Evolutionary conservation across 495 filamentous ascomycete genomes (phyloP).

Genomic region (Hypoxylon intermedium): DNA sequence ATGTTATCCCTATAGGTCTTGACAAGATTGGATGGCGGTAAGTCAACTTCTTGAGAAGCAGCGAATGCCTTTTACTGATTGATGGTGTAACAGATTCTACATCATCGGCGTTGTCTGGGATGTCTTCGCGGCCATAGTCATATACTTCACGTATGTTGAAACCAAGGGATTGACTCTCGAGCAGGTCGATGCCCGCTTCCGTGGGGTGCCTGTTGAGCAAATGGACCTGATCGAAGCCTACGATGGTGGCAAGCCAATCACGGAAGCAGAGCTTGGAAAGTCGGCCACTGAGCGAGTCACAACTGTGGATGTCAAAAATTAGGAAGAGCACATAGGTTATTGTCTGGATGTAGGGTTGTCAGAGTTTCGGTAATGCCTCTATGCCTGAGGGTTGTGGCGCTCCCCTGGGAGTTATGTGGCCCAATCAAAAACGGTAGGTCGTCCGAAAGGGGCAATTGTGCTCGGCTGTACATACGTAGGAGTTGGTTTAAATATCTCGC

Average conservation of each 20-base stretch:
- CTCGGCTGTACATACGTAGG: no score
- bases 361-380: no score
- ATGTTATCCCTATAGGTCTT: slow-evolving; percentile 35
- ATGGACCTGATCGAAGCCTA: slow-evolving; percentile 4
- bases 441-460: no score
- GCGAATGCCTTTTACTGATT: neutral
- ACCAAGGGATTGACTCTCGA: slow-evolving; percentile 36
- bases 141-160: slow-evolving; percentile 40
- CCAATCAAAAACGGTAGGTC: no score
- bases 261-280: neutral
- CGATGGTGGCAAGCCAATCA: slow-evolving; percentile 3
- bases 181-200: slow-evolving; percentile 33
- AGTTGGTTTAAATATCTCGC: no score
- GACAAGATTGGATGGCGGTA: slow-evolving; percentile 36
- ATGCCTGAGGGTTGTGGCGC: no score
- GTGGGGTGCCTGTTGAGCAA: slow-evolving; percentile 23
- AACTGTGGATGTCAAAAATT: neutral
- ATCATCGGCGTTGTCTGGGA: slow-evolving; percentile 34
- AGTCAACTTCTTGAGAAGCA: neutral
- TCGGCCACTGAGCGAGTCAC: neutral
- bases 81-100: slow-evolving; percentile 12
- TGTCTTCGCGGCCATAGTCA: slow-evolving; percentile 37
- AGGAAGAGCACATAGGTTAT: neutral
- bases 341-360: no score
- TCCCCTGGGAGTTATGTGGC: no score